Evolutionary conservation across 345 rosid genomes (phyloP), one percentile per base, ranked within the genome.

Genomic region (Arabidopsis arenosa): DNA sequence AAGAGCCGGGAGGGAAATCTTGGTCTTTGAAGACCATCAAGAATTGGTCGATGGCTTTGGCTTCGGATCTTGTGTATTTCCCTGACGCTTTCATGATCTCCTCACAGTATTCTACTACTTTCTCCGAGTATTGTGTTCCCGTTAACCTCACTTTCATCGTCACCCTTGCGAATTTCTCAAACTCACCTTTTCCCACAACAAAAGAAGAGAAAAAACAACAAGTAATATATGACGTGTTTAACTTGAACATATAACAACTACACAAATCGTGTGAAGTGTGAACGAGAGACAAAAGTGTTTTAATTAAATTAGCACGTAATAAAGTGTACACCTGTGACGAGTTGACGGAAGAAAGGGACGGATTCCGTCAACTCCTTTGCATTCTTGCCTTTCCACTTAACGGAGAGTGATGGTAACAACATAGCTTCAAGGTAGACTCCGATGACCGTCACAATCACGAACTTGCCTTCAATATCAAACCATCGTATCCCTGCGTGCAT

Each of bases 381-480:
- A 52, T 30, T 75, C 83, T 85, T 92, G 11, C 90, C 85, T 74
- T 80, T 88, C 97, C 97, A 92, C 66, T 86, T 90, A 30, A n/a
- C 80, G 69, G 86, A 82, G 14, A 92, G 85, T 0, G 63, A 80
- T 59, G 83, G 70, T 53, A 87, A 80, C 3, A 90, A 85, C 6
- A 17, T 75, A 28, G 84, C 85, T 56, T 92, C 90, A 17, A 92
- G 61, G 82, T 90, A 92, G 2, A 90, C 85, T 5, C 88, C 92
- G 30, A 92, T 92, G 32, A 90, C 85, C 36, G 97, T 92, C 82
- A 90, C 83, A 78, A 83, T 88, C 6, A 86, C 60, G 84, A 88
- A 85, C 76, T 81, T 87, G 33, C 93, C 97, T 69, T 86, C 71
- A 4, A 92, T 87, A 17, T 88, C 85, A 70, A 90, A 45, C 23